Percentiles rank a stretch among this genome's conserved stretches.
phyloP scores from a whole-genome alignment of 2,329 filamentous ascomycete species.

The Aspergillaceae sp. region DNA sequence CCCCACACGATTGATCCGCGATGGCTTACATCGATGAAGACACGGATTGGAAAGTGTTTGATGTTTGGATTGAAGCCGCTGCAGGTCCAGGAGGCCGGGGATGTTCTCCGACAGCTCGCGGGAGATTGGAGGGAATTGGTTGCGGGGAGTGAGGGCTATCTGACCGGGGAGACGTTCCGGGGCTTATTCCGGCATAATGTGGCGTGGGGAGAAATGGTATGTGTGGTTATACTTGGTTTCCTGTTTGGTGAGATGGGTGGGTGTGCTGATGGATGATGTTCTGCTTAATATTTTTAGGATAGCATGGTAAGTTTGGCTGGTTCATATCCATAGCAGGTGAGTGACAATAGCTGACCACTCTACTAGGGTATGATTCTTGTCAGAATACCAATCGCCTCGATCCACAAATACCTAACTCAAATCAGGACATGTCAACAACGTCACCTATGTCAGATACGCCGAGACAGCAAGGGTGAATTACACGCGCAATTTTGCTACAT shows the following conservation, averaged over 20 bases:
- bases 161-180: conserved; percentile 54
- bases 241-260: neutral
- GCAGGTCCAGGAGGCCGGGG: conserved; percentile 52
- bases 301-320: conserved; percentile 33
- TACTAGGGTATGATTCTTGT: conserved; percentile 18
- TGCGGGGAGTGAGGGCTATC: conserved; percentile 66
- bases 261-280: conserved; percentile 11
- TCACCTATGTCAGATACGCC: conserved; percentile 73
- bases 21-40: conserved; percentile 63
- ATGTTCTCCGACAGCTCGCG: conserved; percentile 52
- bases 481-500: conserved; percentile 58
- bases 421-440: conserved; percentile 75
- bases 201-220: conserved; percentile 79
- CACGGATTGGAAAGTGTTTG: conserved; percentile 64
- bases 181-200: conserved; percentile 60
- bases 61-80: conserved; percentile 57
- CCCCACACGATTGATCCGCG: conserved; percentile 40
- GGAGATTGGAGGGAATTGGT: conserved; percentile 63
- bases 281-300: conserved; percentile 24
- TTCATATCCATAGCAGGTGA: neutral
- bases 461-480: conserved; percentile 75
- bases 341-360: conserved; percentile 5
- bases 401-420: neutral
- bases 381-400: neutral
- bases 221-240: conserved; percentile 6